Base-by-base conservation (phyloP, 2,329 filamentous ascomycete species). In the Phoma sp. region DNA sequence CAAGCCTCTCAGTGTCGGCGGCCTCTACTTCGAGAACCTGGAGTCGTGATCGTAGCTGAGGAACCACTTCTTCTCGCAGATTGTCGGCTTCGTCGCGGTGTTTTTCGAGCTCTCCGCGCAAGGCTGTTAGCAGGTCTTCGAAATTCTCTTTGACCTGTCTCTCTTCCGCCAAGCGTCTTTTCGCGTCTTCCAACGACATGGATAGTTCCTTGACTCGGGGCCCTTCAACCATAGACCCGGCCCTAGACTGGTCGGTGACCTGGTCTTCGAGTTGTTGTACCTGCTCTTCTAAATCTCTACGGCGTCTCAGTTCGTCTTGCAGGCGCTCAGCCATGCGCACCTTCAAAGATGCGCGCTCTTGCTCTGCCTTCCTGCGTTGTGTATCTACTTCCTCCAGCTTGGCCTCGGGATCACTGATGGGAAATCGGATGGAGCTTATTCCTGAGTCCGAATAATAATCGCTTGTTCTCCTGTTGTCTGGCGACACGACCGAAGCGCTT, bases 381-480 rank as follows among this genome's bases (percentile, higher is more conserved):
- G 87, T 91, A 57, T 96, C 91, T 31, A 97, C 80, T 73, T 97
- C 91, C 68, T 88, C 86, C 4, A 82, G 66, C 63, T 82, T 85
- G 29, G 76, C 77, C 40, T 84, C 82, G 13, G 76, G 78, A 56
- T 84, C 81, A 41, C 91, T 88, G 58, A 84, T 79, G 1, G 89
- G 88, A 69, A 88, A 89, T 68, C 92, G 90, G 48, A 91, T 84
- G 1, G 92, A 94, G 74, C 92, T 94, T 54, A 91, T 89, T 29
- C 95, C 95, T 6, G 93, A 96, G 74, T 99, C 95, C 2, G 95
- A 99, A 74, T 95, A 99, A 78, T 99, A 98, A 77, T 99, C 95
- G 77, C 95, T 98, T 9, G 91, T 96, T 57, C 94, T 85, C 73
- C 90, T 89, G 60, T 85, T 87, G 25, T 83, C 71, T n/a, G 81